A percentile compares a stretch with the other conserved stretches of the same genome.
phyloP scores from a whole-genome alignment of 768 basidiomycete genomes.

The Boletus rufocinnamomeus region DNA sequence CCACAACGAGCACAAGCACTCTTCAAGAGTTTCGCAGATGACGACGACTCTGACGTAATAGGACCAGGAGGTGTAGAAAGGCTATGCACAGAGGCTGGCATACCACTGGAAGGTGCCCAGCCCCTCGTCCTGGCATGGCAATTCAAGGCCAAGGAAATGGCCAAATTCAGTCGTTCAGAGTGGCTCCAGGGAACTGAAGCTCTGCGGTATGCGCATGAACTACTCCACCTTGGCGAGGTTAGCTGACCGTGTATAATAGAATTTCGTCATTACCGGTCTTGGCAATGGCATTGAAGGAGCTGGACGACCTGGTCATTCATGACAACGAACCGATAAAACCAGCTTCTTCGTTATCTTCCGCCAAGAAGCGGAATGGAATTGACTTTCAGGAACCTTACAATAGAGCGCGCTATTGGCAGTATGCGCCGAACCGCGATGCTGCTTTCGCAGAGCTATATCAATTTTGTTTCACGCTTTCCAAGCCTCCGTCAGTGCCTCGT shows the following conservation, averaged over 20 bases:
- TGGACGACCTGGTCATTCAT: conserved; percentile 62
- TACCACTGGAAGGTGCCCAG: conserved; percentile 70
- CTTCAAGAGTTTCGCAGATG: conserved; percentile 66
- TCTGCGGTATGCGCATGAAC: conserved; percentile 41
- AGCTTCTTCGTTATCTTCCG: conserved; percentile 21
- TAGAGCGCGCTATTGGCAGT: conserved; percentile 49
- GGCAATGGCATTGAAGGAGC: conserved; percentile 53
- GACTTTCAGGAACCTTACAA: conserved; percentile 53
- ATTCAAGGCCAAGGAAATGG: conserved; percentile 69
- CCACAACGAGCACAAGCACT: conserved; percentile 51
- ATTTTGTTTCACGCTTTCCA: conserved; percentile 71
- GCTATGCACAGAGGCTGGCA: conserved; percentile 68
- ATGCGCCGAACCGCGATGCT: conserved; percentile 48
- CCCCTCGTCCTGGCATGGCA: conserved; percentile 81
- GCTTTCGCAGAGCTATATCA: conserved; percentile 67
- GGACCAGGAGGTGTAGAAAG: conserved; percentile 72
- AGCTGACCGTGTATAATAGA: conserved; percentile 33
- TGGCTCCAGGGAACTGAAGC: conserved; percentile 62
- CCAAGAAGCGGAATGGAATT: conserved; percentile 36
- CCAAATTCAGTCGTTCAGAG: conserved; percentile 64
- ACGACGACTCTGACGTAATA: conserved; percentile 50
- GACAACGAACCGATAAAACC: conserved; percentile 41
- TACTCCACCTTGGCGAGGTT: not conserved
- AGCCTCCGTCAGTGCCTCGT: conserved; percentile 59
- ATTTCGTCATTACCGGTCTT: conserved; percentile 53